Evolutionary conservation across 495 filamentous ascomycete genomes (phyloP).

Genomic region (Oleoguttula mirabilis): DNA sequence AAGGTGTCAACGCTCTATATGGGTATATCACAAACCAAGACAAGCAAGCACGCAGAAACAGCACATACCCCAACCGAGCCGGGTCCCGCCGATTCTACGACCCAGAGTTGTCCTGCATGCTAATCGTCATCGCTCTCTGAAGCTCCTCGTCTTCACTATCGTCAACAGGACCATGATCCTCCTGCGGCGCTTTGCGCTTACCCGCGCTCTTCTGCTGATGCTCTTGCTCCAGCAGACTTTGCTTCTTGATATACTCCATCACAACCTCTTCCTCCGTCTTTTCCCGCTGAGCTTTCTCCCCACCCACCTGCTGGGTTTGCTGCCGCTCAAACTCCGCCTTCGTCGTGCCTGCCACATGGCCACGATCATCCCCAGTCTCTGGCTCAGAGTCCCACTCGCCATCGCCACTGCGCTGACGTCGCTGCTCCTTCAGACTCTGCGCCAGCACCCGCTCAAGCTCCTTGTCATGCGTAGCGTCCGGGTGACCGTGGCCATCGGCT

Average conservation of each 20-base stretch:
- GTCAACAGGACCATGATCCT: too few species aligned
- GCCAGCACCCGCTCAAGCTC: constrained; percentile 48
- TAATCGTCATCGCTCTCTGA: constrained; percentile 11
- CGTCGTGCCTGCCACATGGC: too few species aligned
- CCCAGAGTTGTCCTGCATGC: constrained; percentile 9
- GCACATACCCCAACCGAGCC: too few species aligned
- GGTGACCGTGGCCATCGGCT: constrained; percentile 37
- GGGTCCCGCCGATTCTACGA: too few species aligned
- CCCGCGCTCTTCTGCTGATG: constrained; percentile 25
- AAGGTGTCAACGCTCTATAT: too few species aligned
- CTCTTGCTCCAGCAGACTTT: constrained; percentile 57
- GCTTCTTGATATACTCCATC: constrained; percentile 64
- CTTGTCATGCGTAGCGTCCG: constrained; percentile 14
- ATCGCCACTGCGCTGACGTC: constrained; percentile 16
- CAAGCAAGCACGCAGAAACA: too few species aligned
- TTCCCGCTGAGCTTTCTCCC: constrained; percentile 30
- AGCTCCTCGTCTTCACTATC: constrained; percentile 11
- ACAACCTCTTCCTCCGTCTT: constrained; percentile 60
- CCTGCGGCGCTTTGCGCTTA: not conserved
- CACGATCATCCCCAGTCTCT: constrained; percentile 28
- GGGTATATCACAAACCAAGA: too few species aligned
- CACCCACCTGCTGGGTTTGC: not conserved
- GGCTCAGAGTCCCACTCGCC: constrained; percentile 25
- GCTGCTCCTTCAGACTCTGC: constrained; percentile 40
- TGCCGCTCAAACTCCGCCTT: constrained; percentile 31